These are phyloP conservation scores for Candida xiaguanensis DNA, from an alignment of 805 yeast species.

Conservation along the genomic window DNA sequence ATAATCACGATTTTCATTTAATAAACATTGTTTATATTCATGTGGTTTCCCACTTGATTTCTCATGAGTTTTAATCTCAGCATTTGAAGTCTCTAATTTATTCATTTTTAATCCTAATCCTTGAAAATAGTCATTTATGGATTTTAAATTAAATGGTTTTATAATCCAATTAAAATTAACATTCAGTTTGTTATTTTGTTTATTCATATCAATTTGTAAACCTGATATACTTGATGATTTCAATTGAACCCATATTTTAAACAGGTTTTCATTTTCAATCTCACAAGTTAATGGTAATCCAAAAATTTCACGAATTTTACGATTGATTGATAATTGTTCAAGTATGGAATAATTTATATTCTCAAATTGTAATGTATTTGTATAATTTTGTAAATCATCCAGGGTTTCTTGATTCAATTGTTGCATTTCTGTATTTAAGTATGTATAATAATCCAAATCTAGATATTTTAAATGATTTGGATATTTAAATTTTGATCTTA, in stretches of 20 bases:
- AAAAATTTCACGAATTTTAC: constrained; percentile 20
- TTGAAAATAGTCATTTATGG: constrained; percentile 13
- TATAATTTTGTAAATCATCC: constrained; percentile 12
- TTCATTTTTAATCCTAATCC: constrained; percentile 25
- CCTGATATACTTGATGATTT: constrained; percentile 30
- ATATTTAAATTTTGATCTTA: constrained; percentile 21
- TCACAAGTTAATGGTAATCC: constrained; percentile 24
- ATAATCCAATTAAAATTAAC: constrained; percentile 21
- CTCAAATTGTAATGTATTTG: constrained; percentile 15
- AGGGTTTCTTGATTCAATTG: constrained; percentile 11
- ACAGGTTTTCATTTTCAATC: constrained; percentile 11
- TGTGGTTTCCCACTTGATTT: constrained; percentile 24
- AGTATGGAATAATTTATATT: constrained; percentile 25
- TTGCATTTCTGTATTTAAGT: constrained; percentile 14
- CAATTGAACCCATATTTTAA: constrained; percentile 30
- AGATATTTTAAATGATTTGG: constrained; percentile 24
- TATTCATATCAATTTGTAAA: constrained; percentile 12
- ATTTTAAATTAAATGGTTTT: constrained; percentile 20
- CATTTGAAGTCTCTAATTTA: constrained; percentile 17
- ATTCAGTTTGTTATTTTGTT: neutral
- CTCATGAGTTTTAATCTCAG: constrained; percentile 22
- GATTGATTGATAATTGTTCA: constrained; percentile 20
- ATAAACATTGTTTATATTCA: constrained; percentile 15
- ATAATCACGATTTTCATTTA: constrained; percentile 20
- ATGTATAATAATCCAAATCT: constrained; percentile 18